Evolutionary conservation across 2,329 filamentous ascomycete genomes (phyloP), one percentile per base, ranked within the genome.

Genomic region (Ilyonectria robusta): DNA sequence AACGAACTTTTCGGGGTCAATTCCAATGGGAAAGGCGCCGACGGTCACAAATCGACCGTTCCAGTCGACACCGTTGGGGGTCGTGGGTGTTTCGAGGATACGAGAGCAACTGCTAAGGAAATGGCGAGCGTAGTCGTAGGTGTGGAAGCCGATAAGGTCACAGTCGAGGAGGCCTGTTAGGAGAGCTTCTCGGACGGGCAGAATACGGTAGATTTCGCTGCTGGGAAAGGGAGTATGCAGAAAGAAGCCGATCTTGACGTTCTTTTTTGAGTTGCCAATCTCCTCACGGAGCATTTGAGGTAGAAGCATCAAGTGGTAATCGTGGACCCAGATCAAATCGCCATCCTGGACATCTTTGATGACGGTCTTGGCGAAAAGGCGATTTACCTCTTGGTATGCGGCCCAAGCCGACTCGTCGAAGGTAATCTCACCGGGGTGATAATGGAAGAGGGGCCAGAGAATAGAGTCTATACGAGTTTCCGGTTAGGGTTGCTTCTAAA

Each of bases 241-340:
- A 86, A 98, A 99, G 87, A 98, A 98, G 72, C 95, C 96, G 75
- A 99, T 96, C 85, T 97, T 97, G 82, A 98, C 91, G 73, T 98
- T 97, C 84, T 95, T 94, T 84, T 92, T 94, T 68, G 86, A 88
- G 70, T 90, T 82, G 65, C 92, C 93, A 65, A 98, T 91, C 81
- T 97, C 94, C 77, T 97, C 93, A 69, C 96, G 93, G 66, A 99
- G 88, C 94, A 98, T 97, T 78, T 95, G 91, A 35, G 96, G 96
- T 37, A 99, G 88, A 21, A 99, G 91, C 95, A 98, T 98, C 69
- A 98, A 86, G 81, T 99, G 96, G 83, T 98, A 99, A 82, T 99
- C 96, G 81, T 99, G 96, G 6, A 99, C 94, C 96, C 96, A 99
- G 76, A 99, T 92, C 76, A 98, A 84, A 81, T 99, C 96, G 62